Conservation (phyloP, 2,329 filamentous ascomycete species). For the Penicillium sp. region DNA sequence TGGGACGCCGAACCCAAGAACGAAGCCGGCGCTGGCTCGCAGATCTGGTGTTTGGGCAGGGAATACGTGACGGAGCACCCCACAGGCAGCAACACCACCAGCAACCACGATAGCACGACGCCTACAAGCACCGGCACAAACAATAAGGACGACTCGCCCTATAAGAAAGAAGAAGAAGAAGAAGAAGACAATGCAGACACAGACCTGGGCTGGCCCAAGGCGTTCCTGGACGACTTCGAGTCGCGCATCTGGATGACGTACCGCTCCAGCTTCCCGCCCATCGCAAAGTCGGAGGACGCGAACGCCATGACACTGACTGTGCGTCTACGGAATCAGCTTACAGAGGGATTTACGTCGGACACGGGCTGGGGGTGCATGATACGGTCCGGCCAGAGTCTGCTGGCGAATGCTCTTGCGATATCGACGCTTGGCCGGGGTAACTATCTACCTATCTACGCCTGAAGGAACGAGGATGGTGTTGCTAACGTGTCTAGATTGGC, state of each 20-base stretch:
- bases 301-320: conserved; percentile 79
- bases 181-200: neutral
- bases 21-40: conserved; percentile 61
- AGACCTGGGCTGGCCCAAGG: conserved; percentile 67
- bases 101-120: conserved; percentile 14
- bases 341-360: conserved; percentile 86
- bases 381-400: conserved; percentile 83
- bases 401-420: conserved; percentile 78
- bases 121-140: neutral
- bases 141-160: neutral
- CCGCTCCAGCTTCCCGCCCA: conserved; percentile 77
- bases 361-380: conserved; percentile 99
- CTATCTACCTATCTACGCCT: neutral
- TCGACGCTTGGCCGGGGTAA: conserved; percentile 73
- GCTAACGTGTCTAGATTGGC: conserved; percentile 65
- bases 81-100: conserved; percentile 1
- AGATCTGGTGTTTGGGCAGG: conserved; percentile 79
- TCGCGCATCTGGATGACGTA: conserved; percentile 96
- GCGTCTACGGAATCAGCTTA: conserved; percentile 74
- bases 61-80: conserved; percentile 45
- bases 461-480: too few species aligned
- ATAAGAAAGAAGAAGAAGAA: neutral
- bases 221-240: conserved; percentile 89
- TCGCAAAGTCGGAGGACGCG: conserved; percentile 72
- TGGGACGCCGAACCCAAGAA: conserved; percentile 89